Base-by-base conservation (phyloP, 176 grass and related monocot genomes). In the Hyparrhenia diplandra region DNA sequence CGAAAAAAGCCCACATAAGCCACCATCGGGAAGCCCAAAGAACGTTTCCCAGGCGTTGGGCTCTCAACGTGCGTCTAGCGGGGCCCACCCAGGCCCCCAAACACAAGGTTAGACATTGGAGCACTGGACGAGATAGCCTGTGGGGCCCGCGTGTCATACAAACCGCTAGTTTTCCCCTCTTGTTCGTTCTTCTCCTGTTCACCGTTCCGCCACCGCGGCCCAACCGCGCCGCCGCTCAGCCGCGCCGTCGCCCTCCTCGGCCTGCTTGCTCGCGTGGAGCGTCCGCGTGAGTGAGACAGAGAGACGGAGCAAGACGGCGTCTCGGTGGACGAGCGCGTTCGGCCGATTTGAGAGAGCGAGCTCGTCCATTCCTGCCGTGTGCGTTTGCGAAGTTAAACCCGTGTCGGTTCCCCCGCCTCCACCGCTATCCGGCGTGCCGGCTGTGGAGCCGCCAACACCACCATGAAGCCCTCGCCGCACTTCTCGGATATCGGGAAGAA, bases 401-500 rank as follows among this genome's bases (percentile, higher is more conserved):
- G 52, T 12, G 31, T 20, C 32, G n/a, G 40, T 49, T 27, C 11
- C 32, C 21, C 85, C 40, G 35, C 43, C 54, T 23, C 25, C 17
- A 52, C 73, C 28, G 4, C 85, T n/a, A 67, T 13, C 76, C 36
- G 37, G 71, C 82, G 68, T 25, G 74, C 41, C 80, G 49, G 76
- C 65, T 77, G 65, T 77, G 78, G 72, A 71, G 78, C 64, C 62
- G 81, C 51, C 77, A 63, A 29, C 17, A 35, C 68, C 81, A 76
- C 58, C 42, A 94, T 94, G 92, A 94, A 94, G 81, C 86, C 83
- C 63, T 91, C 89, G 28, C 64, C 86, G 58, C 86, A 91, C 77
- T 94, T 89, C 87, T 77, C 89, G 64, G 92, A 94, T 55, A 86
- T 89, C 42, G 92, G 82, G 60, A 94, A 94, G 71, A 94, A 94